A percentile compares a stretch with the other conserved stretches of the same genome.
phyloP scores from a whole-genome alignment of 2,329 filamentous ascomycete genomes.

The Graphilbum sp. region DNA sequence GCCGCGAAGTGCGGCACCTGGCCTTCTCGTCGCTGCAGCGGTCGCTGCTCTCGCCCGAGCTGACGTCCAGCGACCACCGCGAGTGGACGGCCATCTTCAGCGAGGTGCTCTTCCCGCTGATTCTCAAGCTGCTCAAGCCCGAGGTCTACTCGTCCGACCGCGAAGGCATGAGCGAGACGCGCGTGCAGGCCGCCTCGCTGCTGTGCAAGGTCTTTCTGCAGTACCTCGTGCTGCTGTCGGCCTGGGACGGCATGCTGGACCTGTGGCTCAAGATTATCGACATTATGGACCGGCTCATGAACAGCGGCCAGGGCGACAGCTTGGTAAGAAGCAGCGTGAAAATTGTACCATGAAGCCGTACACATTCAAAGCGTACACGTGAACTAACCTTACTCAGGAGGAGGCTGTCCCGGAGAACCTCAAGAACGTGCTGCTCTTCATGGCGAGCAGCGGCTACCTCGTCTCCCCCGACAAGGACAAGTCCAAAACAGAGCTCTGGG shows the following conservation, averaged over 20 bases:
- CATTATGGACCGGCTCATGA: conserved; percentile 91
- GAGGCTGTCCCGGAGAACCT: conserved; percentile 90
- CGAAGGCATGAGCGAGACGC: conserved; percentile 85
- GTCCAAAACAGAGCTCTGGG: conserved; percentile 39
- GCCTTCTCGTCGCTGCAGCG: conserved; percentile 77
- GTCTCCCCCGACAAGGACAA: conserved; percentile 47
- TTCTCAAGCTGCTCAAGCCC: conserved; percentile 73
- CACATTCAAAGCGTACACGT: too few relatives aligned
- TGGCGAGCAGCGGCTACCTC: conserved; percentile 78
- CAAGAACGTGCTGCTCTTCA: conserved; percentile 91
- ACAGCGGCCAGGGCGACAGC: conserved; percentile 81
- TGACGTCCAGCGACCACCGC: conserved; percentile 68
- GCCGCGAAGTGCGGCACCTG: conserved; percentile 78
- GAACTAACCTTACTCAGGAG: conserved; percentile 28
- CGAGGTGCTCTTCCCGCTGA: conserved; percentile 84
- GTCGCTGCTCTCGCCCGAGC: conserved; percentile 66
- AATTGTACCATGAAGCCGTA: too few relatives aligned
- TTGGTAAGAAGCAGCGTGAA: conserved; percentile 29
- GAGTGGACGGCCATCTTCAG: conserved; percentile 94
- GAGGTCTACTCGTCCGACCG: conserved; percentile 88
- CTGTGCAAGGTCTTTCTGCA: conserved; percentile 93
- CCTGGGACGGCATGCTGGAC: conserved; percentile 79
- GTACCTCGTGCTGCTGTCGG: conserved; percentile 70
- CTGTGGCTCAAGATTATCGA: conserved; percentile 86
- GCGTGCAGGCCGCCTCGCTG: conserved; percentile 78